Conservation (phyloP, 2,329 filamentous ascomycete species). For the Xylaria sp. region DNA sequence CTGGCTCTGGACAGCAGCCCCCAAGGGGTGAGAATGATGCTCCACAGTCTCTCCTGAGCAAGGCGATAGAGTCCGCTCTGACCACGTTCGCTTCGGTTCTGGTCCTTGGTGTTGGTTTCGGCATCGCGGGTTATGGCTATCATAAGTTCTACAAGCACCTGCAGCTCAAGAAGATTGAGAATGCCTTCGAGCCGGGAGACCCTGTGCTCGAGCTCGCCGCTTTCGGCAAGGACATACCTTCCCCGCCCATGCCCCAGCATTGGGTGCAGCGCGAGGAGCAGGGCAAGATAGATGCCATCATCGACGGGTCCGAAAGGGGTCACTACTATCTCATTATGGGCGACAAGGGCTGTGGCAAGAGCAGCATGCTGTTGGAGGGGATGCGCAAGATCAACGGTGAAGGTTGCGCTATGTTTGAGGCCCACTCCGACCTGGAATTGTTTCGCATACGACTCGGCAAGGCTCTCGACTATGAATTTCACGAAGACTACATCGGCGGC, state of each 20-base stretch:
- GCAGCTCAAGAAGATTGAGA: conserved; percentile 91
- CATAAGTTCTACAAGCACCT: conserved; percentile 89
- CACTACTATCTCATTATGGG: conserved; percentile 94
- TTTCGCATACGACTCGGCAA: conserved; percentile 94
- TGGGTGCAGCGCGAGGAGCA: conserved; percentile 92
- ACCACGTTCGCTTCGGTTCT: conserved; percentile 81
- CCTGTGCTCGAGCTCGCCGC: conserved; percentile 86
- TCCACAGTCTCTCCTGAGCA: conserved; percentile 57
- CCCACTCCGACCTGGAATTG: conserved; percentile 93
- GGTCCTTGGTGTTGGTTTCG: conserved; percentile 74
- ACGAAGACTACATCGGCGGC: conserved; percentile 97
- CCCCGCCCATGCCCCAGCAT: conserved; percentile 62
- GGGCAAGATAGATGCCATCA: conserved; percentile 80
- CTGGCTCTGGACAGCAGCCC: conserved; percentile 13
- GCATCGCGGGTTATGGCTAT: conserved; percentile 77
- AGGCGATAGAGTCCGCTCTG: conserved; percentile 78
- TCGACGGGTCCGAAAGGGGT: conserved; percentile 76
- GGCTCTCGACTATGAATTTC: conserved; percentile 93
- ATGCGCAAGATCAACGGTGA: conserved; percentile 94
- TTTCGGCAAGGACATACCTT: conserved; percentile 66
- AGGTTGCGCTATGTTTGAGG: conserved; percentile 94
- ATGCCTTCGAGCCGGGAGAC: conserved; percentile 91
- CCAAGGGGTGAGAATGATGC: conserved; percentile 42
- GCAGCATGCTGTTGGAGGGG: conserved; percentile 92
- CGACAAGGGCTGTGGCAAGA: conserved; percentile 97